Evolutionary conservation across 2,329 filamentous ascomycete genomes (phyloP).

Genomic region (Neofusicoccum cordaticola): DNA sequence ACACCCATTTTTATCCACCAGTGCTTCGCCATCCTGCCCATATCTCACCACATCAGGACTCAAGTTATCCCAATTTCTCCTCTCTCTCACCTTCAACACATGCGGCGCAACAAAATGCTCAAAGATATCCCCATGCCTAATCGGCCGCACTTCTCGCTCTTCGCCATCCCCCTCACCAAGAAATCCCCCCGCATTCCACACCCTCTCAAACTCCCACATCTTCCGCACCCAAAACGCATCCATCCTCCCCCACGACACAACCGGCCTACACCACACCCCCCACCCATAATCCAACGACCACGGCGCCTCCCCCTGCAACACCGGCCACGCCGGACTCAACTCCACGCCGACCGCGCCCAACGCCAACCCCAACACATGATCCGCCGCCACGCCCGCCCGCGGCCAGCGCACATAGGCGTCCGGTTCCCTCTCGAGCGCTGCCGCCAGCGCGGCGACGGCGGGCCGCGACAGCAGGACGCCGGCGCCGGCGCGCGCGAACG

Average conservation of each 20-base stretch:
- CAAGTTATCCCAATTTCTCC: slow-evolving; percentile 34
- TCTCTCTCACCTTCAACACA: slow-evolving; percentile 22
- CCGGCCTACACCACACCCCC: slow-evolving; percentile 42
- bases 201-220: slow-evolving; percentile 40
- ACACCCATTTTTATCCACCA: slow-evolving; percentile 22
- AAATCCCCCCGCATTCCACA: too few relatives aligned
- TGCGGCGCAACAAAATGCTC: slow-evolving; percentile 32
- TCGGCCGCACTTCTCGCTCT: background rate
- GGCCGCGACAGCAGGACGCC: slow-evolving; percentile 52
- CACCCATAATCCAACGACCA: slow-evolving; percentile 39
- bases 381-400: slow-evolving; percentile 37
- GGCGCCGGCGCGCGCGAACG: slow-evolving; percentile 55
- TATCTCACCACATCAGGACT: slow-evolving; percentile 17
- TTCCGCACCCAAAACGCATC: slow-evolving; percentile 35
- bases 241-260: slow-evolving; percentile 42
- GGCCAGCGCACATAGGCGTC: slow-evolving; percentile 33
- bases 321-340: slow-evolving; percentile 41
- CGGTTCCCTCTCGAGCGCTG: slow-evolving; percentile 23
- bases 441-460: slow-evolving; percentile 37
- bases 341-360: slow-evolving; percentile 34
- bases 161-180: too few relatives aligned
- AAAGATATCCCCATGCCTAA: slow-evolving; percentile 34
- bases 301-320: slow-evolving; percentile 46
- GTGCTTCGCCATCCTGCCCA: slow-evolving; percentile 13
- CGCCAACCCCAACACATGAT: slow-evolving; percentile 38